Percentiles rank a stretch among this genome's conserved stretches.
Evolutionary conservation across 2,329 filamentous ascomycete species (phyloP).

Genomic region (Elsinoe batatas): DNA sequence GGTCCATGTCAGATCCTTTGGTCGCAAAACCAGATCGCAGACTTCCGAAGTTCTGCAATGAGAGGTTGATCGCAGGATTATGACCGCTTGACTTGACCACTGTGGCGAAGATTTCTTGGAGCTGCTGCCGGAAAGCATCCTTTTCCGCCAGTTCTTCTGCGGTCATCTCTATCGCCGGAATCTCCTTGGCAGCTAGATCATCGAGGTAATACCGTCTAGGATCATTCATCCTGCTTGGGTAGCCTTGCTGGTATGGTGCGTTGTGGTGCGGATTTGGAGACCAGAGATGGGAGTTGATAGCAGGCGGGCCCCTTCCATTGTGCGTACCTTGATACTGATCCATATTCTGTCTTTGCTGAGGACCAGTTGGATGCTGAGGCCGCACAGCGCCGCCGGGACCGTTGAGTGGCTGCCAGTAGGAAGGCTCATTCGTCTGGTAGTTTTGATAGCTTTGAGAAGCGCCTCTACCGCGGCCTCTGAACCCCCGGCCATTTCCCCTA

Average conservation of each 20-base stretch:
- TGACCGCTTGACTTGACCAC: conserved; percentile 42
- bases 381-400: neutral
- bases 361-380: neutral
- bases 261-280: neutral
- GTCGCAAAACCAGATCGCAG: conserved; percentile 77
- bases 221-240: conserved; percentile 18
- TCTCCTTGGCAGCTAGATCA: conserved; percentile 34
- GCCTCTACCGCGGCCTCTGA: neutral
- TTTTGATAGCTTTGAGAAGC: neutral
- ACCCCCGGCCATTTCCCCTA: neutral
- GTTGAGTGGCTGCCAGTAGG: neutral
- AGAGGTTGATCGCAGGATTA: conserved; percentile 47
- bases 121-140: conserved; percentile 54
- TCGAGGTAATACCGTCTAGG: conserved; percentile 36
- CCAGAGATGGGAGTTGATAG: neutral
- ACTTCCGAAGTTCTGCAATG: conserved; percentile 71
- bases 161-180: conserved; percentile 54
- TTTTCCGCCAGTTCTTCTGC: conserved; percentile 57
- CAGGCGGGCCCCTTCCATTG: neutral
- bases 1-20: conserved; percentile 82
- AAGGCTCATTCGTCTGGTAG: neutral
- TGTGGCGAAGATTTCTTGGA: conserved; percentile 56
- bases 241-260: conserved; percentile 11
- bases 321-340: too few species aligned
- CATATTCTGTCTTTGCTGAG: neutral